Conservation (phyloP, 768 basidiomycete species). For the Russula sp. region DNA sequence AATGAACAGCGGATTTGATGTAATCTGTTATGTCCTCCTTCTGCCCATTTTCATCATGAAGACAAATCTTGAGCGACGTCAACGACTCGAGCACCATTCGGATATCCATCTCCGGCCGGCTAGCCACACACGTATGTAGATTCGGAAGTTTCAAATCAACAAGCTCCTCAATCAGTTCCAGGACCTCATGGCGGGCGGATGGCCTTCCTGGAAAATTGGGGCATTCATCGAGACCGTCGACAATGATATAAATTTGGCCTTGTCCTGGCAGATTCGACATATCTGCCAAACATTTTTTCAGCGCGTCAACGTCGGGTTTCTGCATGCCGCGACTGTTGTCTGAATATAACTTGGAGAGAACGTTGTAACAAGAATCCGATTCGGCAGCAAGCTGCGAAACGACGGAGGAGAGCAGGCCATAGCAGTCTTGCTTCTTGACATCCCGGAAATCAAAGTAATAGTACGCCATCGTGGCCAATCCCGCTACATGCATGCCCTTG, state of each 20-base stretch:
- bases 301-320: neutral
- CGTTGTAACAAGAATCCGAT: neutral
- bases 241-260: neutral
- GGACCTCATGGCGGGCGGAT: constrained; percentile 5
- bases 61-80: neutral
- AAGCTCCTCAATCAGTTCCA: neutral
- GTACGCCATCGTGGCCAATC: neutral
- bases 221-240: constrained; percentile 16
- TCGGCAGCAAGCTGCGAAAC: constrained; percentile 2
- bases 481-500: neutral
- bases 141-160: neutral
- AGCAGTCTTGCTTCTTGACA: neutral
- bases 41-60: neutral
- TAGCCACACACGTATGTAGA: neutral
- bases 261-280: neutral
- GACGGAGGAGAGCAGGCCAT: constrained; percentile 5
- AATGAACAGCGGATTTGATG: neutral
- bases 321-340: neutral
- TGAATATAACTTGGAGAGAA: constrained; percentile 11
- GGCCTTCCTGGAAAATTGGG: neutral
- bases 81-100: neutral
- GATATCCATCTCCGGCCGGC: constrained; percentile 9
- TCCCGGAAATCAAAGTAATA: constrained; percentile 11
- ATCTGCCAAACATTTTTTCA: neutral
- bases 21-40: constrained; percentile 4